These are phyloP conservation scores for Erysimum cheiranthoides DNA, from an alignment of 345 rosid genomes.

Conservation along the genomic window DNA sequence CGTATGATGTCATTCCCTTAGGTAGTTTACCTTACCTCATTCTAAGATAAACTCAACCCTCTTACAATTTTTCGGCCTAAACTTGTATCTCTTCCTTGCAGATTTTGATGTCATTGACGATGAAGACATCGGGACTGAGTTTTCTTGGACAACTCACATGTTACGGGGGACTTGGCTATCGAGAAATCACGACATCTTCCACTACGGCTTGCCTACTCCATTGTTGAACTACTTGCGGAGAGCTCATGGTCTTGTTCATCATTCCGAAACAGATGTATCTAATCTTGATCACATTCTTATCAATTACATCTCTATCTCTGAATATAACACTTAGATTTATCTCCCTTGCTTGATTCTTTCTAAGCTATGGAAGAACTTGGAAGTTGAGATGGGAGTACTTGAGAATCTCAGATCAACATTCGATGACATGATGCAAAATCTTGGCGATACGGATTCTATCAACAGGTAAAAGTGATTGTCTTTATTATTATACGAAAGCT, in stretches of 20 bases:
- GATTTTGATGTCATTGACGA: constrained; percentile 67
- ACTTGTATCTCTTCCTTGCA: constrained; percentile 42
- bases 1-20: constrained; percentile 77
- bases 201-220: constrained; percentile 84
- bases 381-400: constrained; percentile 67
- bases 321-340: neutral
- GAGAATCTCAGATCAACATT: constrained; percentile 64
- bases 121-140: constrained; percentile 51
- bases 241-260: constrained; percentile 62
- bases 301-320: neutral
- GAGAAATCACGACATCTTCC: constrained; percentile 63
- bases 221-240: constrained; percentile 65
- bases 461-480: constrained; percentile 49
- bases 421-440: constrained; percentile 66
- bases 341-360: constrained; percentile 9
- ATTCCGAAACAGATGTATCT: constrained; percentile 40
- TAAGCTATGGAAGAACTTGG: constrained; percentile 60
- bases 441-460: constrained; percentile 54
- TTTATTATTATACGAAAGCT: neutral
- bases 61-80: constrained; percentile 23
- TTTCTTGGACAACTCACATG: constrained; percentile 76
- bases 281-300: constrained; percentile 17
- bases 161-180: constrained; percentile 95
- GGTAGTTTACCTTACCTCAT: constrained; percentile 56
- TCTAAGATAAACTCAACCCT: neutral